Conservation (phyloP, 2,329 filamentous ascomycete genomes). For the Pseudogymnoascus sp. region DNA sequence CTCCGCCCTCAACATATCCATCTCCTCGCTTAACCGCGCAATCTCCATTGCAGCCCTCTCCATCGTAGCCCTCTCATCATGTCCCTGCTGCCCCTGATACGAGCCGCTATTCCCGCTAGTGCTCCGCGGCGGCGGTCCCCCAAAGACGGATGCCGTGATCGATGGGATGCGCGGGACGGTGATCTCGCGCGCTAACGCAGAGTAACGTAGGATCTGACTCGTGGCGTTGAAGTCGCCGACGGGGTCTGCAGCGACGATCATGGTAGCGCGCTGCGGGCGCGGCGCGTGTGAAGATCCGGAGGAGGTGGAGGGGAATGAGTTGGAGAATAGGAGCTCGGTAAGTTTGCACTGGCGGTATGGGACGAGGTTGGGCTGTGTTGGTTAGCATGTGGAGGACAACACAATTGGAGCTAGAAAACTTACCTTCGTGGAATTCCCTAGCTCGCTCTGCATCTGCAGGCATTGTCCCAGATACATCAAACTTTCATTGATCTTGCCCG, state of each 20-base stretch:
- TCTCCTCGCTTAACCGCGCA: slow-evolving; percentile 65
- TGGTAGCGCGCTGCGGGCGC: slow-evolving; percentile 77
- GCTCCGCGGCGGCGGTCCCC: background rate
- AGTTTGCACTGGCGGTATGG: slow-evolving; percentile 79
- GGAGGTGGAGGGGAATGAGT: slow-evolving; percentile 54
- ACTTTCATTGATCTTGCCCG: slow-evolving; percentile 96
- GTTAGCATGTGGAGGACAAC: slow-evolving; percentile 11
- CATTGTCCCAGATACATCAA: slow-evolving; percentile 98
- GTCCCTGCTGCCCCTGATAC: background rate
- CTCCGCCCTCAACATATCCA: slow-evolving; percentile 63
- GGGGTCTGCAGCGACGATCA: slow-evolving; percentile 94
- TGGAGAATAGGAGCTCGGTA: slow-evolving; percentile 79
- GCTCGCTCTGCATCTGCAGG: slow-evolving; percentile 85
- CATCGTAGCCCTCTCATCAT: slow-evolving; percentile 58
- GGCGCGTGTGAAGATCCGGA: slow-evolving; percentile 27
- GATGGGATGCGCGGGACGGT: slow-evolving; percentile 84
- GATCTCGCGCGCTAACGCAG: slow-evolving; percentile 83
- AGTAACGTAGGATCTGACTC: slow-evolving; percentile 90
- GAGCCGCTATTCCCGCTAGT: background rate
- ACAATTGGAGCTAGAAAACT: slow-evolving; percentile 13
- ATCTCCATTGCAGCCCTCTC: slow-evolving; percentile 77
- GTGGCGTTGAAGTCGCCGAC: slow-evolving; percentile 94
- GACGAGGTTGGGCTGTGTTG: slow-evolving; percentile 57
- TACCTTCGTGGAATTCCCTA: slow-evolving; percentile 65
- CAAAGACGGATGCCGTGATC: slow-evolving; percentile 61